Conservation (phyloP, 2,329 filamentous ascomycete species). For the Endothia cerciana region DNA sequence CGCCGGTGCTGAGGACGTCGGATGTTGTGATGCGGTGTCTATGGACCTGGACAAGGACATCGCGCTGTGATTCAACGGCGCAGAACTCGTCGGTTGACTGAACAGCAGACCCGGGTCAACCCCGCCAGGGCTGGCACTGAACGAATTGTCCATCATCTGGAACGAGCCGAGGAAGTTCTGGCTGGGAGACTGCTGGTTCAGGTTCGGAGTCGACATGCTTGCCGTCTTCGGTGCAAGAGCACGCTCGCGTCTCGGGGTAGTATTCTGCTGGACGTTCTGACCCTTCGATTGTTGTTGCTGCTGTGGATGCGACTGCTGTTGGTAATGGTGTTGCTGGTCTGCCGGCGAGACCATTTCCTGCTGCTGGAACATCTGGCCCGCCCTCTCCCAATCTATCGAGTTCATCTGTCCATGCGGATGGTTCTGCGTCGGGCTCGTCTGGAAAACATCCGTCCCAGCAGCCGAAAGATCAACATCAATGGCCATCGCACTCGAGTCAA, state of each 20-base stretch:
- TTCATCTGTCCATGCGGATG: slow-evolving; percentile 50
- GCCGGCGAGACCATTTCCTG: slow-evolving; percentile 40
- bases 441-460: slow-evolving; percentile 50
- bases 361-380: slow-evolving; percentile 59
- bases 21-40: slow-evolving; percentile 19
- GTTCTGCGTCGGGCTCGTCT: slow-evolving; percentile 35
- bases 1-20: slow-evolving; percentile 30
- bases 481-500: slow-evolving; percentile 40
- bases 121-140: slow-evolving; percentile 52
- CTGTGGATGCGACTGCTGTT: slow-evolving; percentile 24
- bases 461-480: slow-evolving; percentile 48
- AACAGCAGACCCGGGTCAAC: slow-evolving; percentile 65
- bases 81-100: slow-evolving; percentile 52
- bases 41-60: slow-evolving; percentile 24
- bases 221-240: slow-evolving; percentile 56
- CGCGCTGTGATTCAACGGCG: slow-evolving; percentile 45
- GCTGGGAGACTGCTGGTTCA: slow-evolving; percentile 32
- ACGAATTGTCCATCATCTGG: slow-evolving; percentile 51
- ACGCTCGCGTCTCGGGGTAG: slow-evolving; percentile 47
- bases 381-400: slow-evolving; percentile 61
- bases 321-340: slow-evolving; percentile 34
- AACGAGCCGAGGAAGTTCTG: slow-evolving; percentile 45
- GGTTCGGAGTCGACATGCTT: slow-evolving; percentile 38
- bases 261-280: slow-evolving; percentile 32
- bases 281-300: slow-evolving; percentile 29